Conservation (phyloP, 495 filamentous ascomycete species). For the Lophiostoma macrostomum region DNA sequence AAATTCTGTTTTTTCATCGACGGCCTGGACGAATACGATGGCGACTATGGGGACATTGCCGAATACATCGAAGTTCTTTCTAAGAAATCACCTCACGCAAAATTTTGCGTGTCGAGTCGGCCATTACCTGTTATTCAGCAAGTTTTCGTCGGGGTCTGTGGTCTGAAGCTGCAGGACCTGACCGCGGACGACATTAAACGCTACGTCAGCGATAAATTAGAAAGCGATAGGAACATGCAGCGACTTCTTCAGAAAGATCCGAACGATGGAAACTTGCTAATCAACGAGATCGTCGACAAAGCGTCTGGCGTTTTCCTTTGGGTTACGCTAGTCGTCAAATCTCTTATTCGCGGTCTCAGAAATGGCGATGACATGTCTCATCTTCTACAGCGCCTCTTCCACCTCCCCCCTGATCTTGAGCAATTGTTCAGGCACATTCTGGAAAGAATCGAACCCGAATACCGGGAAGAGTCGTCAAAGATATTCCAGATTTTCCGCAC, state of each 20-base stretch:
- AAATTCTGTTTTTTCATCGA: slow-evolving; percentile 24
- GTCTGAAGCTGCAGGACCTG: neutral
- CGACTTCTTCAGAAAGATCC: slow-evolving; percentile 1
- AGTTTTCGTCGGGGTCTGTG: slow-evolving; percentile 3
- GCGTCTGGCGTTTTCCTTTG: slow-evolving; percentile 15
- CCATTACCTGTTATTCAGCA: slow-evolving; percentile 5
- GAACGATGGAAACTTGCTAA: slow-evolving; percentile 5
- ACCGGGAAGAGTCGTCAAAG: no score
- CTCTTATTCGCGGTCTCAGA: neutral
- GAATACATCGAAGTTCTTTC: slow-evolving; percentile 2
- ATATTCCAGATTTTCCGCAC: no score
- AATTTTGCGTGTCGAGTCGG: slow-evolving; percentile 19
- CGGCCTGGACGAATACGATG: slow-evolving; percentile 14
- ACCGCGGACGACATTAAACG: slow-evolving; percentile 1
- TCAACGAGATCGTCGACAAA: slow-evolving; percentile 10
- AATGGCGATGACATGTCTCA: slow-evolving; percentile 4
- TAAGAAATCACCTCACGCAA: slow-evolving; percentile 10
- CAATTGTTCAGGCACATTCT: slow-evolving; percentile 5
- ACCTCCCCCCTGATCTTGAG: slow-evolving; percentile 7
- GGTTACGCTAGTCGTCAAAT: slow-evolving; percentile 3
- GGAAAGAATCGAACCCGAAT: neutral
- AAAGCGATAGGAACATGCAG: neutral
- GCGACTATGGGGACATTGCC: neutral
- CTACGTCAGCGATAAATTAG: neutral
- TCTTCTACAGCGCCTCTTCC: neutral